Conservation (phyloP, 208 protist genomes). For the Wallacemonas sp. region DNA sequence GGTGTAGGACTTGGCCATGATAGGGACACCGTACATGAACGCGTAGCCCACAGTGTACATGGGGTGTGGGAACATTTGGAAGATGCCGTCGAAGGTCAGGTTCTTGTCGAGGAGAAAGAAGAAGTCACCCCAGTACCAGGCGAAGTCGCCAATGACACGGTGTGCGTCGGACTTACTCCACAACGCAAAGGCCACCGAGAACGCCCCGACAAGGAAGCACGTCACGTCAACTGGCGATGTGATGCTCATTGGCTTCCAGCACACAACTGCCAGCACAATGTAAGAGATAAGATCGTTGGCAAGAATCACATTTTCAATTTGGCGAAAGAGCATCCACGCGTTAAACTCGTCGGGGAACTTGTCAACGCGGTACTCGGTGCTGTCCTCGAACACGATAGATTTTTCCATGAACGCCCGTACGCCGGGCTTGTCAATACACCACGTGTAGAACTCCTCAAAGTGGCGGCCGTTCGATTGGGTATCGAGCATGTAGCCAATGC, state of each 20-base stretch:
- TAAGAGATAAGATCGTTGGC: conserved; percentile 90
- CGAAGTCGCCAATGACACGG: conserved; percentile 94
- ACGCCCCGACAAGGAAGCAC: conserved; percentile 64
- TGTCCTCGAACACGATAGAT: conserved; percentile 53
- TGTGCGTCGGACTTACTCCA: conserved; percentile 96
- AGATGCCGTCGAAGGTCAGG: conserved; percentile 94
- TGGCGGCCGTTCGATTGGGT: conserved; percentile 68
- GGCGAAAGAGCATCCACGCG: conserved; percentile 93
- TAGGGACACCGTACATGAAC: conserved; percentile 92
- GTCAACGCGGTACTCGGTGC: conserved; percentile 40
- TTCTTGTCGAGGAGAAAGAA: conserved; percentile 94
- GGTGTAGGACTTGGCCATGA: conserved; percentile 91
- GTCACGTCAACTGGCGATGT: conserved; percentile 47
- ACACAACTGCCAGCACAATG: conserved; percentile 68
- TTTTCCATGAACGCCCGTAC: conserved; percentile 40
- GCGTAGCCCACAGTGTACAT: conserved; percentile 96
- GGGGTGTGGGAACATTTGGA: conserved; percentile 94
- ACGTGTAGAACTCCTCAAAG: conserved; percentile 50
- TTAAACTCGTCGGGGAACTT: conserved; percentile 90
- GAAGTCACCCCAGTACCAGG: conserved; percentile 97
- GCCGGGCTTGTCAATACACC: conserved; percentile 14
- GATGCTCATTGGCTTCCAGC: conserved; percentile 45
- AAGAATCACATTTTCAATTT: conserved; percentile 93
- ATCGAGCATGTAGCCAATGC: conserved; percentile 87
- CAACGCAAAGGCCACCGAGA: conserved; percentile 84